Conservation (phyloP, 2,329 filamentous ascomycete species). For the Pseudocercospora crystallina region DNA sequence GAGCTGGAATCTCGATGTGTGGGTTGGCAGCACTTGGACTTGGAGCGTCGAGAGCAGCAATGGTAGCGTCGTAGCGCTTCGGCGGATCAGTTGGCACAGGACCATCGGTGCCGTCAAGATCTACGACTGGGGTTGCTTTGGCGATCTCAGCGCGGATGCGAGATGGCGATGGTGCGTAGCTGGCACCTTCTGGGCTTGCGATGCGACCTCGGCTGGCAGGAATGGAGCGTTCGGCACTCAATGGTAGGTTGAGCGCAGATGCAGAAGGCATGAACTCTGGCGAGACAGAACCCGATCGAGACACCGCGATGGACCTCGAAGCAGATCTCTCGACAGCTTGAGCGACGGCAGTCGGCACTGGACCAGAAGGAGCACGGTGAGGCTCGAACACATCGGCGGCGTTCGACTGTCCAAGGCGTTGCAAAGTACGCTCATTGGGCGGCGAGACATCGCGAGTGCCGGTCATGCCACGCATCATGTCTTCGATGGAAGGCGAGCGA, state of each 20-base stretch:
- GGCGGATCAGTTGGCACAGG: conserved; percentile 3
- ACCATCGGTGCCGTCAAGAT: conserved; percentile 7
- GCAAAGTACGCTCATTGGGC: conserved; percentile 3
- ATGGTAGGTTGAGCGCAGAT: conserved; percentile 8
- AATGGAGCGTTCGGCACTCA: background rate
- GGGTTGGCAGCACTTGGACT: background rate
- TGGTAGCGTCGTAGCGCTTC: conserved; percentile 6
- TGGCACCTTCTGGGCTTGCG: conserved; percentile 3
- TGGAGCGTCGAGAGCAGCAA: conserved; percentile 8
- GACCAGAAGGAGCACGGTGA: background rate
- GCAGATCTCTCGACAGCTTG: conserved; percentile 1
- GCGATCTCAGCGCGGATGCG: conserved; percentile 4
- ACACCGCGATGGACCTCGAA: background rate
- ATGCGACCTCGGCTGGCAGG: conserved; percentile 3
- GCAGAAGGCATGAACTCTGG: conserved; percentile 2
- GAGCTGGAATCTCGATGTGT: no score
- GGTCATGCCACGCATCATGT: no score
- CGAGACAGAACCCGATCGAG: background rate
- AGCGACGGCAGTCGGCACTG: conserved; percentile 2
- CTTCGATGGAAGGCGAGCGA: no score
- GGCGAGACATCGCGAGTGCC: no score
- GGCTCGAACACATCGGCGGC: conserved; percentile 9
- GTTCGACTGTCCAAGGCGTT: conserved; percentile 1
- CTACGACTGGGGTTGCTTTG: background rate
- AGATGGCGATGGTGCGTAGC: conserved; percentile 3